Evolutionary conservation across 495 filamentous ascomycete genomes (phyloP), one percentile per base, ranked within the genome.

Genomic region (Massariosphaeria phaeospora): DNA sequence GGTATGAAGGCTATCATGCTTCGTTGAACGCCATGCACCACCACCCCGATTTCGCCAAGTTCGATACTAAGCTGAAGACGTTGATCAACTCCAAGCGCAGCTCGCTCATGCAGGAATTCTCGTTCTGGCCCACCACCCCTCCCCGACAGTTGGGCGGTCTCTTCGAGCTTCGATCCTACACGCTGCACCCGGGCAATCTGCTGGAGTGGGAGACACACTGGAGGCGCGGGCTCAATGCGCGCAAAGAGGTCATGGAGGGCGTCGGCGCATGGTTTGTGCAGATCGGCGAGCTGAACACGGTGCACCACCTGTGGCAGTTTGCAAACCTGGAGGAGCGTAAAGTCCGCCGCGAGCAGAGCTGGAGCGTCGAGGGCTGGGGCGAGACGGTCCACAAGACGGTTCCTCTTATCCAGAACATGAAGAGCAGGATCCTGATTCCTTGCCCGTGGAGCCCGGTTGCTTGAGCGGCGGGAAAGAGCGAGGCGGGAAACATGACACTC

Each of bases 231-330:
- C 76, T 98, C 38, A 84, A 85, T 68, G 93, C 93, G 1, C 79
- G 93, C 20, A 80, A 87, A 21, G 89, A 97, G 65, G 91, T 97
- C 18, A 97, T 97, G 94, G 93, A 97, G 67, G 93, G 93, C 12
- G 94, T 98, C 1, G 93, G 93, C 10, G 93, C 93, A 0, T 98
- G 93, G 93, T 98, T 98, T 58, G 91, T 95, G 26, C 93, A 98
- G 75, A 91, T 98, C 60, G 93, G 93, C 41, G 93, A 96, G 41
- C 76, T 98, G 39, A 98, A 98, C 74, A 96, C 88, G 0, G 93
- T 98, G 18, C 94, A 98, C 72, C 91, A 97, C 66, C 78, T 98
- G 23, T 98, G 93, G 93, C 93, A 98, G 66, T 98, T 96, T 76
- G 91, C 91, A 39, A 84, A 97, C 70, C 69, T 98, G 53, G 89